Percentiles rank a stretch among this genome's conserved stretches.
Conservation (phyloP, 1,284 basidiomycete genomes). For the Puccinia novopanici region DNA sequence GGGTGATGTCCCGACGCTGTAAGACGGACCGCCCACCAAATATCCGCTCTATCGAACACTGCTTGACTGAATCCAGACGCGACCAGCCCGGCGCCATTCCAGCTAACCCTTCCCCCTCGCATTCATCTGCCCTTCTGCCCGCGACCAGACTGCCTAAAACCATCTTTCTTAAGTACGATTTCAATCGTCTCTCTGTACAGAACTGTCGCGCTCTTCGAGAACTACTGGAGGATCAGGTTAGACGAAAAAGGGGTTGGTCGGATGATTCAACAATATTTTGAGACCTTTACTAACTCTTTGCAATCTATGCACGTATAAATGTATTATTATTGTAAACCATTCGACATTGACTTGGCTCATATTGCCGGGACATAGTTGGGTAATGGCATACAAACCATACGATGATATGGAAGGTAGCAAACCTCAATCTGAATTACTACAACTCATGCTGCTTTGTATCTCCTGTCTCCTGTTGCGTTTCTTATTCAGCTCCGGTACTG, state of each 20-base stretch:
- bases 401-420: too few relatives aligned
- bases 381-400: too few relatives aligned
- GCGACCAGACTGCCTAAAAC: neutral
- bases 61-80: neutral
- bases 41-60: neutral
- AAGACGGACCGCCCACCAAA: neutral
- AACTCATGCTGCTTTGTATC: too few relatives aligned
- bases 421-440: too few relatives aligned
- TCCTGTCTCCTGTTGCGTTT: too few relatives aligned
- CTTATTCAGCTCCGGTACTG: too few relatives aligned
- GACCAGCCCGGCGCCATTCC: neutral
- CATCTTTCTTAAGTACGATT: constrained; percentile 10
- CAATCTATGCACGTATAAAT: neutral
- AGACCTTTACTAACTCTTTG: neutral
- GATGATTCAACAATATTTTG: neutral
- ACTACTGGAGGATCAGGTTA: constrained; percentile 11
- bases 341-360: too few relatives aligned
- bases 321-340: too few relatives aligned
- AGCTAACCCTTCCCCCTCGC: neutral
- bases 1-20: neutral
- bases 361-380: too few relatives aligned
- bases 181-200: constrained; percentile 2
- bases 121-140: neutral
- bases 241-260: constrained; percentile 5
- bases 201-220: constrained; percentile 9